Evolutionary conservation across 371 early-diverging fungal genomes (phyloP).

Genomic region (Capniomyces stellatus): DNA sequence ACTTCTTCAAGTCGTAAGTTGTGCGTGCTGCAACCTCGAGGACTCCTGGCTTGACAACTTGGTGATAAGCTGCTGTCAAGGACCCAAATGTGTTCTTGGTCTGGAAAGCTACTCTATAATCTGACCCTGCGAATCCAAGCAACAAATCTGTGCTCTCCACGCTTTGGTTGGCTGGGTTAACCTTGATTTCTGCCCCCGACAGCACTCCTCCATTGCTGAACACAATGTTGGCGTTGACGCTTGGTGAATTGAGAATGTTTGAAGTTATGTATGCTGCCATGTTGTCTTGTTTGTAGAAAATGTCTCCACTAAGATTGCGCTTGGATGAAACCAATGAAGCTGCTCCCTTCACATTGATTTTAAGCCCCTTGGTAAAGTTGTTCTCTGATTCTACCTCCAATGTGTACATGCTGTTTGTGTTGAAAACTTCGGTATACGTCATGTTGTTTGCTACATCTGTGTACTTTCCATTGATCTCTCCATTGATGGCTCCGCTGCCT

Average conservation of each 20-base stretch:
- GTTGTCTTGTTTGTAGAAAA: conserved; percentile 69
- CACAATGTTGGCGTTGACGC: conserved; percentile 50
- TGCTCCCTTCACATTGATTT: conserved; percentile 44
- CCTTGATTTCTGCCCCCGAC: conserved; percentile 79
- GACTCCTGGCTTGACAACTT: conserved; percentile 66
- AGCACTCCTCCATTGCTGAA: conserved; percentile 65
- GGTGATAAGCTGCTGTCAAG: conserved; percentile 87
- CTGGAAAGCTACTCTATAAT: conserved; percentile 74
- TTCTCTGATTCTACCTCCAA: conserved; percentile 85
- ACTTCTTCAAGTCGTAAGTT: conserved; percentile 65
- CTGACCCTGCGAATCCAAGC: conserved; percentile 65
- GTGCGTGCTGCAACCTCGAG: conserved; percentile 85
- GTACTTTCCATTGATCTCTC: conserved; percentile 93
- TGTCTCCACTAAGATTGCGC: conserved; percentile 44
- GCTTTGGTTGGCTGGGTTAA: conserved; percentile 71
- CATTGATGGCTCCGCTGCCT: conserved; percentile 82
- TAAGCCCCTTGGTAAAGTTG: conserved; percentile 72
- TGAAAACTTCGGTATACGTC: conserved; percentile 80
- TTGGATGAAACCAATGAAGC: conserved; percentile 30
- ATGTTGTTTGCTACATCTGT: conserved; percentile 72
- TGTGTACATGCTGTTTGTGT: conserved; percentile 77
- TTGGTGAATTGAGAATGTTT: conserved; percentile 69
- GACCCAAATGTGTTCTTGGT: conserved; percentile 49
- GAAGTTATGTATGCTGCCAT: conserved; percentile 47
- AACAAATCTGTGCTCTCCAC: conserved; percentile 74